Evolutionary conservation across 2,329 filamentous ascomycete species (phyloP).

Genomic region (Aspergillus sp.): DNA sequence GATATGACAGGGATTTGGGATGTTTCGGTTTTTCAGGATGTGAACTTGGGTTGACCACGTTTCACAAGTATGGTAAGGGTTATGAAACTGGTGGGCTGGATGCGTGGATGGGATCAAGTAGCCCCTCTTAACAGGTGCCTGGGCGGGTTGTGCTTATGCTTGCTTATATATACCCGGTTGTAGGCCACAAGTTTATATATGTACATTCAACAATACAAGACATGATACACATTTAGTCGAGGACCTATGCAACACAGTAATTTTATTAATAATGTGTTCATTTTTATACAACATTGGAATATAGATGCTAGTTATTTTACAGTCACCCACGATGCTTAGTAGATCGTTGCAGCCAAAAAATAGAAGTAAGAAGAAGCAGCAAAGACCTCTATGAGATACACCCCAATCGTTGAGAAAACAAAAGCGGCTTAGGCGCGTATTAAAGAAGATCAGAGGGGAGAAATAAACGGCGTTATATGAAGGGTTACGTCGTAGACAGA

Average conservation of each 20-base stretch:
- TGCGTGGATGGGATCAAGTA: slow-evolving; percentile 8
- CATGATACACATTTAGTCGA: background rate
- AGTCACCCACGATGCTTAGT: slow-evolving; percentile 36
- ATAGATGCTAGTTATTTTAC: slow-evolving; percentile 42
- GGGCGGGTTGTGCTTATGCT: background rate
- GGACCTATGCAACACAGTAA: too few species aligned
- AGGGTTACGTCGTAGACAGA: slow-evolving; percentile 3
- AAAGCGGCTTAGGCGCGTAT: slow-evolving; percentile 25
- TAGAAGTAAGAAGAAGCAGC: slow-evolving; percentile 18
- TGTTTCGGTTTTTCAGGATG: slow-evolving; percentile 48
- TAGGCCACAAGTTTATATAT: background rate
- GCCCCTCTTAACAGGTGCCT: slow-evolving; percentile 3
- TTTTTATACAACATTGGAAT: slow-evolving; percentile 33
- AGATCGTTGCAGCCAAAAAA: slow-evolving; percentile 23
- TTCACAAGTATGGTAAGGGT: background rate
- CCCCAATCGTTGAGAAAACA: slow-evolving; percentile 27
- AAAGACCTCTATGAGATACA: slow-evolving; percentile 34
- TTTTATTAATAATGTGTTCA: slow-evolving; percentile 20
- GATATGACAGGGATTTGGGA: slow-evolving; percentile 54
- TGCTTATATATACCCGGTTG: slow-evolving; percentile 9
- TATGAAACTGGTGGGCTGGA: background rate
- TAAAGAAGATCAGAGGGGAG: slow-evolving; percentile 20
- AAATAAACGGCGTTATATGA: slow-evolving; percentile 11
- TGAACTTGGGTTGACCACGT: slow-evolving; percentile 33
- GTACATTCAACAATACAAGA: slow-evolving; percentile 7